Base-by-base conservation (phyloP, 345 rosid genomes). In the Aquilaria malaccensis region DNA sequence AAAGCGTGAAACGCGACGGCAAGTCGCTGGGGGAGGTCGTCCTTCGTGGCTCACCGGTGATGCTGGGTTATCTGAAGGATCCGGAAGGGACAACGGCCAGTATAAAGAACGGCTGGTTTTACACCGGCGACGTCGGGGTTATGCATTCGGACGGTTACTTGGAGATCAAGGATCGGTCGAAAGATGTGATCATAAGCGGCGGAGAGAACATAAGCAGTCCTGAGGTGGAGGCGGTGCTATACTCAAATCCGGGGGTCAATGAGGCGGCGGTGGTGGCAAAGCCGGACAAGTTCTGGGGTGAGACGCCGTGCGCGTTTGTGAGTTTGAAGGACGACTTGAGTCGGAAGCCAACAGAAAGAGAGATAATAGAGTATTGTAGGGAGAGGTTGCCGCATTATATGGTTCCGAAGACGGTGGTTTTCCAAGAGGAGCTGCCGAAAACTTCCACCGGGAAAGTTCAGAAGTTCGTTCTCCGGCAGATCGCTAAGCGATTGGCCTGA, bases 211-310 rank as follows among this genome's bases (percentile, higher is more conserved):
- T 83, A 31, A 76, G 78, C 61, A 79, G 76, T 2, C 64, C 74
- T 0, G 85, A 85, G 68, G 77, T 83, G 2, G 86, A 85, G 64
- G 59, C 79, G 1, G 80, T 85, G 62, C 52, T 85, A 69, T 85
- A 83, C 56, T 58, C 69, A 2, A 74, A 83, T 63, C 86, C 83
- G 0, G 72, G 55, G 53, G 67, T 83, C 51, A 63, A 73, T 4
- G 92, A 83, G 67, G 92, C 73, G 6, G 88, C 92, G 11, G 86
- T 83, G 51, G 92, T 83, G 56, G 86, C 80, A 6, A 60, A 67
- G 29, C 88, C 81, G 1, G 79, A 85, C 33, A 63, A 74, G 31
- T 69, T 76, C n/a, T 86, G 93, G 89, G 87, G 85, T 4, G 86
- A 86, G 59, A 76, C 79, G 11, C 82, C 85, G 0, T 83, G 89